Percentiles rank a stretch among this genome's conserved stretches.
Evolutionary conservation across 1,284 basidiomycete genomes (phyloP).

Genomic region (Rhizoctonia solani): DNA sequence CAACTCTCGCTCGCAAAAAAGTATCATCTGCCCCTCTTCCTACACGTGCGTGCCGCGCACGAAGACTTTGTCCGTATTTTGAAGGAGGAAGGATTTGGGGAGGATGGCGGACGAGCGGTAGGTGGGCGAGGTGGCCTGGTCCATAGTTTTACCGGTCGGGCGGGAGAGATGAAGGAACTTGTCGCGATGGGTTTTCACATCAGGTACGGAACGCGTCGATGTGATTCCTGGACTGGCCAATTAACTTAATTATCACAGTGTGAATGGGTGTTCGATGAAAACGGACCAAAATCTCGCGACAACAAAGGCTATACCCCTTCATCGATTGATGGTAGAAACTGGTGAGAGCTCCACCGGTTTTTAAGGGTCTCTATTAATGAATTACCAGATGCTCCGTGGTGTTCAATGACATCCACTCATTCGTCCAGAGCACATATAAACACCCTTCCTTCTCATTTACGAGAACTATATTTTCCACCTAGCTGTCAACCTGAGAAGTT

Average conservation of each 20-base stretch:
- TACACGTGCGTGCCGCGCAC: slow-evolving; percentile 82
- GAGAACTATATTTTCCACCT: slow-evolving; percentile 58
- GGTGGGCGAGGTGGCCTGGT: slow-evolving; percentile 77
- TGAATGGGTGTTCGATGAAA: slow-evolving; percentile 87
- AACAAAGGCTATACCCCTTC: slow-evolving; percentile 53
- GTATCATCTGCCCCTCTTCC: slow-evolving; percentile 77
- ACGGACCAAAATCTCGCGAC: slow-evolving; percentile 71
- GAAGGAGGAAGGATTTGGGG: slow-evolving; percentile 64
- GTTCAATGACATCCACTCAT: slow-evolving; percentile 75
- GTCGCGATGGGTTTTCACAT: slow-evolving; percentile 75
- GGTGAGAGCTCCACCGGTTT: neutral
- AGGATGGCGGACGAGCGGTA: slow-evolving; percentile 57
- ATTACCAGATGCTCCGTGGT: slow-evolving; percentile 78
- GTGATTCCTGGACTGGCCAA: neutral
- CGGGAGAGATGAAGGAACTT: slow-evolving; percentile 69
- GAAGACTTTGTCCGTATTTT: slow-evolving; percentile 72
- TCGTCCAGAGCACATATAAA: slow-evolving; percentile 67
- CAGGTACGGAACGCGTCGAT: slow-evolving; percentile 44
- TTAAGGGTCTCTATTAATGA: slow-evolving; percentile 38
- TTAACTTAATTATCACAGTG: slow-evolving; percentile 45
- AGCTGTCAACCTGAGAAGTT: slow-evolving; percentile 71
- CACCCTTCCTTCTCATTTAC: slow-evolving; percentile 56
- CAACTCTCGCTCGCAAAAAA: slow-evolving; percentile 75
- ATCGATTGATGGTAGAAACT: slow-evolving; percentile 30
- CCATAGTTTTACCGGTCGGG: slow-evolving; percentile 82